phyloP scores from a whole-genome alignment of 2,329 filamentous ascomycete species.

The Talaromyces funiculosus region DNA sequence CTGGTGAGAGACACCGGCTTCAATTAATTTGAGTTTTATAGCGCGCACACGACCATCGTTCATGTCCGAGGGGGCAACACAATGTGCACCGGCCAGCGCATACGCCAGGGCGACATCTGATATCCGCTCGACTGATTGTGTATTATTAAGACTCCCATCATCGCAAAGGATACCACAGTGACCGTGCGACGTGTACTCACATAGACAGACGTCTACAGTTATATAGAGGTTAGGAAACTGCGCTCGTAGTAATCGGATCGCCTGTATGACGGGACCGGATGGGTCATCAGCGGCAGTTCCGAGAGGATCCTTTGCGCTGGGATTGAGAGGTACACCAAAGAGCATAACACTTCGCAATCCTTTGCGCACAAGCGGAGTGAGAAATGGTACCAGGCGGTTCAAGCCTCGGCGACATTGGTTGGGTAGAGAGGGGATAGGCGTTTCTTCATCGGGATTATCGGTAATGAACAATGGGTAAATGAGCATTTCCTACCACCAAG shows the following conservation, averaged over 20 bases:
- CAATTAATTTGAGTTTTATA: constrained; percentile 96
- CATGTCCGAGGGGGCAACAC: constrained; percentile 96
- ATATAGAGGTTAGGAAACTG: constrained; percentile 89
- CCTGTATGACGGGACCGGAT: constrained; percentile 80
- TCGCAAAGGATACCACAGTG: constrained; percentile 95
- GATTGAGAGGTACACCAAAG: constrained; percentile 83
- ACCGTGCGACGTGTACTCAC: constrained; percentile 96
- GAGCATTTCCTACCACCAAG: constrained; percentile 72
- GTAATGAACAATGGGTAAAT: constrained; percentile 97
- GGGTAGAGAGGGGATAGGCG: constrained; percentile 80
- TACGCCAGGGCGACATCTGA: constrained; percentile 97
- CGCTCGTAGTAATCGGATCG: constrained; percentile 76
- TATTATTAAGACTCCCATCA: constrained; percentile 88
- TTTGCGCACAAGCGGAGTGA: constrained; percentile 80
- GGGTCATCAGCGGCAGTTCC: constrained; percentile 92
- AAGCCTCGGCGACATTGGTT: constrained; percentile 84
- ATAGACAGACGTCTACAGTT: constrained; percentile 87
- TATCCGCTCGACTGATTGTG: constrained; percentile 86
- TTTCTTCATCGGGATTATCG: constrained; percentile 88
- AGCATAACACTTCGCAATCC: constrained; percentile 89
- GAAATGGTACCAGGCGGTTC: constrained; percentile 77
- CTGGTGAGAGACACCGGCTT: constrained; percentile 85
- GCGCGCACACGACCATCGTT: constrained; percentile 95
- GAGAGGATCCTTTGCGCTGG: constrained; percentile 79
- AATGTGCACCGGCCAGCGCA: constrained; percentile 91